Percentiles rank a stretch among this genome's conserved stretches.
phyloP scores from a whole-genome alignment of 306 rosid genomes.

The Potentilla sterilis region DNA sequence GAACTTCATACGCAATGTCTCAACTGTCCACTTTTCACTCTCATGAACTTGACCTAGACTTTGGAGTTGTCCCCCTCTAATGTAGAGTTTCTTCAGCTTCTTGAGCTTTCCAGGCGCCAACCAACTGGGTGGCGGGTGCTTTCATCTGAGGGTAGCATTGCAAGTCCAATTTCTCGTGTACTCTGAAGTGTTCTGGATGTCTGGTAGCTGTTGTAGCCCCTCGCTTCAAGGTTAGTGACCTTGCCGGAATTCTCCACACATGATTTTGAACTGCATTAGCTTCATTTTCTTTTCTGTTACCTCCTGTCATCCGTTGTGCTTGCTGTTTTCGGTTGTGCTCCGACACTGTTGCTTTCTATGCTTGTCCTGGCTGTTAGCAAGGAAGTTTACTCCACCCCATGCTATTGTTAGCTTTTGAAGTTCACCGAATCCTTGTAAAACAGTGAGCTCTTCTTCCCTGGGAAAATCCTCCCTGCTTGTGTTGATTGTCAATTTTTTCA shows the following conservation, averaged over 20 bases:
- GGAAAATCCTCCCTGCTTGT: constrained; percentile 26
- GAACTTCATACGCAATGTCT: constrained; percentile 10
- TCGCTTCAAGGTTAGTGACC: neutral
- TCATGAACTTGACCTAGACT: neutral
- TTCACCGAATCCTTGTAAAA: constrained; percentile 3
- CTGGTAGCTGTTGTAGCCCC: neutral
- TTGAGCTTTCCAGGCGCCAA: neutral
- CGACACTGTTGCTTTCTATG: neutral
- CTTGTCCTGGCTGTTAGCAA: neutral
- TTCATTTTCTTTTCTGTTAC: neutral
- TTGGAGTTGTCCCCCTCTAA: constrained; percentile 16
- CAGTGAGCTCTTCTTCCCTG: neutral
- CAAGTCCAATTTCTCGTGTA: constrained; percentile 32
- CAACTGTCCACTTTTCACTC: neutral
- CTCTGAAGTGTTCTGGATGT: too few species aligned
- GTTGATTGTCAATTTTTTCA: constrained; percentile 33
- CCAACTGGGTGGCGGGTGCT: constrained; percentile 12
- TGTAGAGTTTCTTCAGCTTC: constrained; percentile 3
- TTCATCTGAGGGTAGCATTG: neutral
- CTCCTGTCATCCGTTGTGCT: neutral
- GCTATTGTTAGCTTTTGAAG: constrained; percentile 23
- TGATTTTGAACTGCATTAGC: neutral
- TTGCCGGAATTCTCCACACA: neutral
- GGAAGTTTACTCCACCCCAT: constrained; percentile 23
- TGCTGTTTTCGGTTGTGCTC: neutral